Percentiles rank a stretch among this genome's conserved stretches.
phyloP scores from a whole-genome alignment of 805 yeast genomes.

The Pichia eremophila region DNA sequence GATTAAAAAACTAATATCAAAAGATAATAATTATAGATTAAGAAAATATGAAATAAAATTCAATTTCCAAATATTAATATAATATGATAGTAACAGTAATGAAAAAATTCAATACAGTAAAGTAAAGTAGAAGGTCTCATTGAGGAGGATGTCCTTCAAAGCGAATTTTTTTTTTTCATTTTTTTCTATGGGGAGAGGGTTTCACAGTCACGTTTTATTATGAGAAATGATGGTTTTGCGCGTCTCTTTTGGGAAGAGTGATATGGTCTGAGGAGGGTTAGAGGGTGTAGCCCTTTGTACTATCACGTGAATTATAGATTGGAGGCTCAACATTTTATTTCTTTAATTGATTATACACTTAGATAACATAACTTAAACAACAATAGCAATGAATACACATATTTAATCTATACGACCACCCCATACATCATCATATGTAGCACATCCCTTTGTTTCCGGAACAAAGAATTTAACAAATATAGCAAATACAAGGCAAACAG shows the following conservation, averaged over 20 bases:
- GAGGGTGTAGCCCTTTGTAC: background rate
- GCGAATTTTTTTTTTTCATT: no score
- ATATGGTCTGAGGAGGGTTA: background rate
- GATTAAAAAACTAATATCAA: background rate
- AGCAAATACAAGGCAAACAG: conserved; percentile 41
- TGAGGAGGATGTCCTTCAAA: no score
- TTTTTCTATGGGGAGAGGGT: no score
- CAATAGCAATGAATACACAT: background rate
- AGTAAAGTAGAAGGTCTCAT: no score
- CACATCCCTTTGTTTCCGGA: conserved; percentile 72
- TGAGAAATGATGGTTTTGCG: no score
- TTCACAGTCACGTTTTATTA: background rate
- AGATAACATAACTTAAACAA: no score
- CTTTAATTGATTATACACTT: no score
- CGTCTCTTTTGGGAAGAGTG: background rate
- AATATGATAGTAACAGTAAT: no score
- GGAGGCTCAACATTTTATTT: background rate
- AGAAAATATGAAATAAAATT: no score
- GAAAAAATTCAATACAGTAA: no score
- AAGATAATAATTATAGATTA: background rate
- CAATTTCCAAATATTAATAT: no score
- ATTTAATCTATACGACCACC: conserved; percentile 9
- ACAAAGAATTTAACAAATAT: conserved; percentile 37
- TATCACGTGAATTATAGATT: background rate
- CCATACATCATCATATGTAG: conserved; percentile 64